Conservation (phyloP, 164 flowering plant genomes). For the Nymphaea thermarum region DNA sequence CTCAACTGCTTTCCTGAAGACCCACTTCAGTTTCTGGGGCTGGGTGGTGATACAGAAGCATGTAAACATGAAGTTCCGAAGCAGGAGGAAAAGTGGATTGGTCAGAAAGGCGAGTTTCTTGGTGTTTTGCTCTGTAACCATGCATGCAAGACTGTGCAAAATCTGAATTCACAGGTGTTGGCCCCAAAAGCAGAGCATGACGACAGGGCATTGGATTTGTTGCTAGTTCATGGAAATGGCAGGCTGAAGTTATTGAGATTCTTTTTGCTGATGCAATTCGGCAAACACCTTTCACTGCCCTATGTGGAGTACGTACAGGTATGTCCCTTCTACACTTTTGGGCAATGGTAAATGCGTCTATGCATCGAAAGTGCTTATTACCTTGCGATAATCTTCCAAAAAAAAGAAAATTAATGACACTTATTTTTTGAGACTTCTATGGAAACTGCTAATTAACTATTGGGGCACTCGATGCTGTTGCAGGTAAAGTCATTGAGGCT, state of each 20-base stretch:
- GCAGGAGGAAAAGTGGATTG: constrained; percentile 64
- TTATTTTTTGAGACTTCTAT: too few relatives aligned
- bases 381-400: too few relatives aligned
- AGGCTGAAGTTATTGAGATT: constrained; percentile 66
- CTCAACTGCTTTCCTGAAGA: constrained; percentile 22
- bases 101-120: constrained; percentile 66
- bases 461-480: constrained; percentile 5
- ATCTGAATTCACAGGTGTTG: constrained; percentile 85
- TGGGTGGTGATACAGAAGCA: constrained; percentile 40
- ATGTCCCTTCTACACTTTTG: constrained; percentile 6
- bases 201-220: constrained; percentile 68
- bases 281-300: constrained; percentile 78
- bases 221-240: constrained; percentile 88
- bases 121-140: constrained; percentile 94
- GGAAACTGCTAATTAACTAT: neutral
- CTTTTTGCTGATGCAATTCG: constrained; percentile 71
- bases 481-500: constrained; percentile 93
- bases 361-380: too few relatives aligned
- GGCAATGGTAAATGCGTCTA: neutral
- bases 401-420: too few relatives aligned
- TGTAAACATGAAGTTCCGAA: constrained; percentile 30
- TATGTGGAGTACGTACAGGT: constrained; percentile 97
- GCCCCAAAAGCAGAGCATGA: constrained; percentile 97
- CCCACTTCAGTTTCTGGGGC: constrained; percentile 82
- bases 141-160: constrained; percentile 91